phyloP scores from a whole-genome alignment of 2,329 filamentous ascomycete genomes.

The Magnaporthiopsis rhizophila region DNA sequence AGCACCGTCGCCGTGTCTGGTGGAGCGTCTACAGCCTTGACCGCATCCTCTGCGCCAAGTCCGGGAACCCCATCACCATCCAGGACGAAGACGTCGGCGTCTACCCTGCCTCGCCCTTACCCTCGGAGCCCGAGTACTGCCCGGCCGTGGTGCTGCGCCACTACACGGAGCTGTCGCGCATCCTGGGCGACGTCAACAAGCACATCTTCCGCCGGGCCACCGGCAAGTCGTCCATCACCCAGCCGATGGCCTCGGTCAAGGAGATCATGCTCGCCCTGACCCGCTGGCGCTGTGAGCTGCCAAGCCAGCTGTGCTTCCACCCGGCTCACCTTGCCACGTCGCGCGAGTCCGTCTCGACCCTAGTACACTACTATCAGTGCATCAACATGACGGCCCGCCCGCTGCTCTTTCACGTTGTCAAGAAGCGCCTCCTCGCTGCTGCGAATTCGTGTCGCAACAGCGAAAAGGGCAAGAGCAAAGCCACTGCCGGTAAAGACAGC shows the following conservation, averaged over 20 bases:
- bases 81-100: slow-evolving; percentile 46
- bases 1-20: slow-evolving; percentile 44
- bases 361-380: slow-evolving; percentile 47
- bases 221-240: slow-evolving; percentile 34
- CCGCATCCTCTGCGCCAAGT: slow-evolving; percentile 43
- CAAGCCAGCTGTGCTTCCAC: slow-evolving; percentile 38
- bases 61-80: slow-evolving; percentile 46
- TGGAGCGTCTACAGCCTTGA: slow-evolving; percentile 51
- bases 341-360: slow-evolving; percentile 30
- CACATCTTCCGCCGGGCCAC: slow-evolving; percentile 39
- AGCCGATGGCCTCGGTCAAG: slow-evolving; percentile 40
- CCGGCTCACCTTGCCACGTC: slow-evolving; percentile 31
- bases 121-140: slow-evolving; percentile 30
- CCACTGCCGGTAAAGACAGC: slow-evolving; percentile 13
- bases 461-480: slow-evolving; percentile 11
- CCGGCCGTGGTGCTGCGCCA: slow-evolving; percentile 39
- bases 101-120: slow-evolving; percentile 24
- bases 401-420: slow-evolving; percentile 44
- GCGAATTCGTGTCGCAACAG: slow-evolving; percentile 10
- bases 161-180: slow-evolving; percentile 44
- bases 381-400: slow-evolving; percentile 49
- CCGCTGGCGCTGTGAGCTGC: slow-evolving; percentile 40
- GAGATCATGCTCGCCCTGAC: slow-evolving; percentile 40
- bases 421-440: slow-evolving; percentile 15
- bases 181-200: slow-evolving; percentile 37